Conservation (phyloP, 495 filamentous ascomycete genomes). For the Aspergillus taichungensis region DNA sequence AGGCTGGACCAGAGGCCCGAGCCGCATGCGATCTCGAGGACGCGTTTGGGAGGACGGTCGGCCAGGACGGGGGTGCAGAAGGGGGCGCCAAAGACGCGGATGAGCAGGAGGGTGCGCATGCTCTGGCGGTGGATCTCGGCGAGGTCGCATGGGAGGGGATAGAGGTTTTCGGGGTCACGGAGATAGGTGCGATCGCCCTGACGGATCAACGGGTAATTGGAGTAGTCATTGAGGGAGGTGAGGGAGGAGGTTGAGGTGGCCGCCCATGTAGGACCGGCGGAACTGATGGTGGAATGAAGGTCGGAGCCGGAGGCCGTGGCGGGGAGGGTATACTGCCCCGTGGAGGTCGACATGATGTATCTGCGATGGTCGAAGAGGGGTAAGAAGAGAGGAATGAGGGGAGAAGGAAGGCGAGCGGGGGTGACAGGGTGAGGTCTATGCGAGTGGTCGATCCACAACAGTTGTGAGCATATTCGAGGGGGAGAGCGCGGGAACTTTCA, state of each 20-base stretch:
- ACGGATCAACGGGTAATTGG: slow-evolving; percentile 54
- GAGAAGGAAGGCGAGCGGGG: slow-evolving; percentile 7
- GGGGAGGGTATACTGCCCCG: slow-evolving; percentile 15
- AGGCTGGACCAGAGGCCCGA: slow-evolving; percentile 82
- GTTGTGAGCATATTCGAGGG: not conserved
- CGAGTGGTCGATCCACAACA: not conserved
- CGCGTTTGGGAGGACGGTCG: slow-evolving; percentile 59
- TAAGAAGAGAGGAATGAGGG: slow-evolving; percentile 4
- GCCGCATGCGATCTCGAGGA: slow-evolving; percentile 85
- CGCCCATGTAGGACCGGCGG: slow-evolving; percentile 20
- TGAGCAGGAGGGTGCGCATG: slow-evolving; percentile 70
- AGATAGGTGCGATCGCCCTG: slow-evolving; percentile 75
- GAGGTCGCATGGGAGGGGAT: slow-evolving; percentile 83
- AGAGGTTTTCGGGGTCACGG: slow-evolving; percentile 62
- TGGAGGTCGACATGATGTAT: slow-evolving; percentile 28
- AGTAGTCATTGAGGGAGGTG: slow-evolving; percentile 34
- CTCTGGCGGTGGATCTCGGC: slow-evolving; percentile 81
- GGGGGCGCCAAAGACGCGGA: slow-evolving; percentile 70
- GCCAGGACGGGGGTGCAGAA: slow-evolving; percentile 62
- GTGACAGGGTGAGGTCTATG: not conserved
- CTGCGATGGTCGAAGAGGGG: slow-evolving; percentile 11
- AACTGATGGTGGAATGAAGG: slow-evolving; percentile 31
- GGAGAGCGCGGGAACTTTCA: too few species aligned
- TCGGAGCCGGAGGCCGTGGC: slow-evolving; percentile 30
- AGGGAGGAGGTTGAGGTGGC: slow-evolving; percentile 33